phyloP scores from a whole-genome alignment of 345 rosid species.

The Fremontodendron californicum region DNA sequence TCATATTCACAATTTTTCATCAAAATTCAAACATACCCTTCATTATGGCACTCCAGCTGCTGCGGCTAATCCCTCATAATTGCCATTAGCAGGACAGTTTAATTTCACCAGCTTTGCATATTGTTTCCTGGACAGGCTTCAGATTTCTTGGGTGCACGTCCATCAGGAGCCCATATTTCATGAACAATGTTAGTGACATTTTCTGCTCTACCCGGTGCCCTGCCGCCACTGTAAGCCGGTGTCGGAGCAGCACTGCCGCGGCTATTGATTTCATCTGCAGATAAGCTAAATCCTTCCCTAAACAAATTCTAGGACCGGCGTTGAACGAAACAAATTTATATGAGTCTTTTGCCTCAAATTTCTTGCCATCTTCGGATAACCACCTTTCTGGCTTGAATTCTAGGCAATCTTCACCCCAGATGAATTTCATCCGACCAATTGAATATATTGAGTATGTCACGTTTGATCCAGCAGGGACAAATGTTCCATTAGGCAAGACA shows the following conservation, averaged over 20 bases:
- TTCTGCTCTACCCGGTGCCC: constrained; percentile 81
- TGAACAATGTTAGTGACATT: constrained; percentile 72
- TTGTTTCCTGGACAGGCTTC: constrained; percentile 21
- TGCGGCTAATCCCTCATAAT: background rate
- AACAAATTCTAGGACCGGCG: constrained; percentile 69
- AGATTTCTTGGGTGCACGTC: constrained; percentile 49
- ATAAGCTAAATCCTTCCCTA: constrained; percentile 67
- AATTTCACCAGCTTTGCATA: constrained; percentile 1
- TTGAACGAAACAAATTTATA: constrained; percentile 65
- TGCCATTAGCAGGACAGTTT: background rate
- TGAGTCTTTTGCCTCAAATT: constrained; percentile 30
- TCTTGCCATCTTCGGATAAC: constrained; percentile 39
- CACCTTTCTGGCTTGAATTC: constrained; percentile 69
- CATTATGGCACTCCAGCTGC: background rate
- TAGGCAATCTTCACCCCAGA: constrained; percentile 68
- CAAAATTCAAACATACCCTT: background rate
- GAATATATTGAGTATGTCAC: constrained; percentile 70
- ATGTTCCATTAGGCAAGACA: constrained; percentile 56
- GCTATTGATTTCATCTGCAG: constrained; percentile 76
- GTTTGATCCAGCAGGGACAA: constrained; percentile 61
- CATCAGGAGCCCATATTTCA: constrained; percentile 62
- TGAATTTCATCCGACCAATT: constrained; percentile 54
- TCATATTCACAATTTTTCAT: background rate
- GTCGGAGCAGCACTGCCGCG: constrained; percentile 55
- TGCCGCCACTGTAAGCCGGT: constrained; percentile 40